Conservation (phyloP, 345 rosid species). For the Balakata baccata region DNA sequence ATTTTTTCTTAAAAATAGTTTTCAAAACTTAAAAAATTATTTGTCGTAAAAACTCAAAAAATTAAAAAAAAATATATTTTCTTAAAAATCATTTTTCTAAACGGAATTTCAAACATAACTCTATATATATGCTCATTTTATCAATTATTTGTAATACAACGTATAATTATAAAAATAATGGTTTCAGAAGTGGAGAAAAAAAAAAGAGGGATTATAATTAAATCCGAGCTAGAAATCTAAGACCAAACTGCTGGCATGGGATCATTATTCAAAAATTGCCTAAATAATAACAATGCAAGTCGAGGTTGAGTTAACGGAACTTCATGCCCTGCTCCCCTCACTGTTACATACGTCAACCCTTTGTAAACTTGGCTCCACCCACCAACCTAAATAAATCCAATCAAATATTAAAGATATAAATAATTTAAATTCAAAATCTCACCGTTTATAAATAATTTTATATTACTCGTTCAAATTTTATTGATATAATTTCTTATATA, state of each 20-base stretch:
- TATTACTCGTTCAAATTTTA: too few relatives aligned
- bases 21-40: too few relatives aligned
- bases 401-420: not conserved
- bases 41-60: too few relatives aligned
- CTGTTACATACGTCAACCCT: conserved; percentile 53
- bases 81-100: too few relatives aligned
- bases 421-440: too few relatives aligned
- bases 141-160: not conserved
- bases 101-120: too few relatives aligned
- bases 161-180: not conserved
- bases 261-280: conserved; percentile 38
- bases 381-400: conserved; percentile 42
- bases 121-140: too few relatives aligned
- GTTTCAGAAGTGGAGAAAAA: not conserved
- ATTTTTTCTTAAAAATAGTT: too few relatives aligned
- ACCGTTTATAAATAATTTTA: too few relatives aligned
- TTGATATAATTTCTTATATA: too few relatives aligned
- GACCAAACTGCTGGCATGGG: conserved; percentile 27
- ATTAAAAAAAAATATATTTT: too few relatives aligned
- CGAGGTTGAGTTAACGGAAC: conserved; percentile 53
- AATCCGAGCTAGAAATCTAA: not conserved
- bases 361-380: conserved; percentile 56
- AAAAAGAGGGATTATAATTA: too few relatives aligned
- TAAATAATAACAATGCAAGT: conserved; percentile 41
- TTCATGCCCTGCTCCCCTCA: conserved; percentile 67